Evolutionary conservation across 352 stramenopile genomes (phyloP), one percentile per base, ranked within the genome.

Genomic region (Pythium apleroticum): DNA sequence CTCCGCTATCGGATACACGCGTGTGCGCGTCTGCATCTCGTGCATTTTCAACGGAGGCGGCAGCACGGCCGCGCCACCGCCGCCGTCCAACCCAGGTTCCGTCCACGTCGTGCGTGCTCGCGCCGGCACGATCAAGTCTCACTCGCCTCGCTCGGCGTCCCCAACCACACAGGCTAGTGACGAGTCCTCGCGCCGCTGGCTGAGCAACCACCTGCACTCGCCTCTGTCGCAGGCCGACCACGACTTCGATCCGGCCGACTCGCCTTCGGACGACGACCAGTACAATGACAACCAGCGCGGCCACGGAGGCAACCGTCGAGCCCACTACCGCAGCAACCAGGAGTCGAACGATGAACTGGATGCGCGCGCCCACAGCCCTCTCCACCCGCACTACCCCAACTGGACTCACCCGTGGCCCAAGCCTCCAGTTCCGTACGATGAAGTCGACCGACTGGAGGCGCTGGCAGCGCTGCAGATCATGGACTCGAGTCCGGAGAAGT

Each of bases 11-110:
- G 77, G 75, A 11, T 66, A 71, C 68, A 90, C 77, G n/a, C 79
- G 78, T 25, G 86, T 95, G 49, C 84, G 84, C 25, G 84, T 95
- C 12, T 95, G 86, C 65, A 81, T 93, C 54, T 85, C 86, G 39
- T 95, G 86, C 60, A 75, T 93, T 20, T 81, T 90, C 63, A 85
- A 77, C 60, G 68, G 75, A 53, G 73, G 57, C 25, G 54, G 45
- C 52, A 64, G n/a, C 57, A 50, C 56, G 0, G n/a, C 53, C 57
- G 20, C 78, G 70, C 3, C 43, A 5, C 57, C 63, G 9, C 61
- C 45, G 14, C 28, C 35, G 25, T 12, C 30, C 12, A 49, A 54
- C 31, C 9, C 45, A 12, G 20, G 4, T 3, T 24, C 27, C 33
- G 22, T 27, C 43, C 35, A 55, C 58, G 22, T n/a, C 43, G 35